Evolutionary conservation across 1,284 basidiomycete genomes (phyloP).

Genomic region (Neolentinus lepideus): DNA sequence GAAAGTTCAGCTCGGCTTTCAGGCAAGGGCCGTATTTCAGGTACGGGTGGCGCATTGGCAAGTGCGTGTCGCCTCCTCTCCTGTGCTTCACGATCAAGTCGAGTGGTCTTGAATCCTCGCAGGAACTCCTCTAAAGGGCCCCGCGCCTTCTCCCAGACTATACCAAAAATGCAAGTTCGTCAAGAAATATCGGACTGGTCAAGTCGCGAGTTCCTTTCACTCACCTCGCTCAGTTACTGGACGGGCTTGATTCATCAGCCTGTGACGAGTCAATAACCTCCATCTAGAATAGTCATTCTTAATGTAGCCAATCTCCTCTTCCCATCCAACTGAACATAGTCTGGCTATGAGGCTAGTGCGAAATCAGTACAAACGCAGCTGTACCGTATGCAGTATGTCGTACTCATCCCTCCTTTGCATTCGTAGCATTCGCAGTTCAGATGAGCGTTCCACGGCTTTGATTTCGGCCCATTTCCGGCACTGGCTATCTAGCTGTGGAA

Average conservation of each 20-base stretch:
- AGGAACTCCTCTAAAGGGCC: too few relatives aligned
- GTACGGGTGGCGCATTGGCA: too few relatives aligned
- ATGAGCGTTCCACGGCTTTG: background rate
- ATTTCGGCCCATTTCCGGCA: background rate
- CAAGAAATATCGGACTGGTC: too few relatives aligned
- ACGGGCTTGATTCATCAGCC: background rate
- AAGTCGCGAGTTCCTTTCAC: too few relatives aligned
- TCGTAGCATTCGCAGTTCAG: background rate
- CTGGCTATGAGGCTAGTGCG: background rate
- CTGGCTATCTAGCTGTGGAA: background rate
- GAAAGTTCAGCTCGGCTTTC: too few relatives aligned
- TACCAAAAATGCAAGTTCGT: too few relatives aligned
- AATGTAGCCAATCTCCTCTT: background rate
- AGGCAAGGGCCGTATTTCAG: too few relatives aligned
- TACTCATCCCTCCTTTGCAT: background rate
- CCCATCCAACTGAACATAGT: background rate
- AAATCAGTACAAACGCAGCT: background rate
- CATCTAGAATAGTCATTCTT: background rate
- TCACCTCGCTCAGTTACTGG: background rate
- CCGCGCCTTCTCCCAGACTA: too few relatives aligned
- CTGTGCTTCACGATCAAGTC: too few relatives aligned
- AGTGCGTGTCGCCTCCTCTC: too few relatives aligned
- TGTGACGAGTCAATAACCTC: background rate
- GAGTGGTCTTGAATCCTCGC: too few relatives aligned
- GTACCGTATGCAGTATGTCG: background rate